phyloP scores from a whole-genome alignment of 1,139 yeast genomes.

The Geotrichum carabidarum region DNA sequence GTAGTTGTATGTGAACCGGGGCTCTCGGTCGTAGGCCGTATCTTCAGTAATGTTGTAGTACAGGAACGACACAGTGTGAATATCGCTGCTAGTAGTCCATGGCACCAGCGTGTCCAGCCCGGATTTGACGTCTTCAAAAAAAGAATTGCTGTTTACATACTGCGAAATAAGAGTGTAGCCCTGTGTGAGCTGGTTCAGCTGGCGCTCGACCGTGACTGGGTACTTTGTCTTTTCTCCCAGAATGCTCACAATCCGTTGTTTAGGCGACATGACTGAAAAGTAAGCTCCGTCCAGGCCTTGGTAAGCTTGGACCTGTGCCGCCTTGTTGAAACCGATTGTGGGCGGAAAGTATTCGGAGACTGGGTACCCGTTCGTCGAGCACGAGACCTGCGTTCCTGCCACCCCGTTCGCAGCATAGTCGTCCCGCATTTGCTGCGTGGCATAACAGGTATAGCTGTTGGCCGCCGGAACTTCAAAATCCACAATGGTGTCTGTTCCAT shows the following conservation, averaged over 20 bases:
- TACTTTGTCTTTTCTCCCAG: neutral
- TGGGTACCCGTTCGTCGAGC: no score
- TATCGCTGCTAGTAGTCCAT: neutral
- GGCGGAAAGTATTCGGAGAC: neutral
- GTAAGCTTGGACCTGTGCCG: neutral
- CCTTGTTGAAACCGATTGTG: neutral
- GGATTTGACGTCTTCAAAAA: no score
- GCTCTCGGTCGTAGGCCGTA: neutral
- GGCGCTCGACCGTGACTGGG: neutral
- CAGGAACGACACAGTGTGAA: neutral
- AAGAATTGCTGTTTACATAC: neutral
- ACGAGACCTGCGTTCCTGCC: neutral
- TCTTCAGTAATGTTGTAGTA: neutral
- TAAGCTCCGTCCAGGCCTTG: neutral
- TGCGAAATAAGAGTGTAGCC: neutral
- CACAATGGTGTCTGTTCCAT: no score
- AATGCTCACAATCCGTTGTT: neutral
- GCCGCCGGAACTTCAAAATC: no score
- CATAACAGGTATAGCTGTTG: no score
- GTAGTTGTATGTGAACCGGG: neutral
- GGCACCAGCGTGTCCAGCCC: neutral
- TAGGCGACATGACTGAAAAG: neutral
- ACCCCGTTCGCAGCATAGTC: neutral
- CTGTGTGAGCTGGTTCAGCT: neutral
- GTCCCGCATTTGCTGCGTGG: no score